A percentile compares a stretch with the other conserved stretches of the same genome.
Evolutionary conservation across 192 early-diverging fungal genomes (phyloP).

Genomic region (Umbelopsis sp.): DNA sequence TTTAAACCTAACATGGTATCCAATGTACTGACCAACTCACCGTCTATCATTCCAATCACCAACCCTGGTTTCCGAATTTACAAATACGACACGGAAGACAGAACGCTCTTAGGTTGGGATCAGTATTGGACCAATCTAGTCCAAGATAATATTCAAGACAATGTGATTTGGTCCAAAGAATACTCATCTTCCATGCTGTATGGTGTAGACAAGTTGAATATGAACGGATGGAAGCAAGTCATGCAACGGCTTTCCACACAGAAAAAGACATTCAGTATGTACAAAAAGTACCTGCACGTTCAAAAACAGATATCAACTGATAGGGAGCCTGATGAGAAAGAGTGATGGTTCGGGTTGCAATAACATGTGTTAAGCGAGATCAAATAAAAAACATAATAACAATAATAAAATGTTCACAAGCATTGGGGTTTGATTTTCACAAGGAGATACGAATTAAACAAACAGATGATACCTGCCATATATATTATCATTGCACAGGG

Average conservation of each 20-base stretch:
- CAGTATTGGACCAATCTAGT: conserved; percentile 32
- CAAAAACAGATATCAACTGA: too few species aligned
- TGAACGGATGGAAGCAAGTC: background rate
- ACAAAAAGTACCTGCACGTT: background rate
- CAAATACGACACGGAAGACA: conserved; percentile 27
- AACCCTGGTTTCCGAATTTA: conserved; percentile 46
- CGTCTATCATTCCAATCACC: conserved; percentile 40
- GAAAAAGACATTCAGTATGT: background rate
- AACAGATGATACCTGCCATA: too few species aligned
- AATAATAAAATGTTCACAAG: too few species aligned
- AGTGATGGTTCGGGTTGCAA: background rate
- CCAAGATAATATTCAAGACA: conserved; percentile 1
- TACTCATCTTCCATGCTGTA: conserved; percentile 23
- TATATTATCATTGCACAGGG: too few species aligned
- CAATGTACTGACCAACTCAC: conserved; percentile 37
- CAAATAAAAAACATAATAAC: too few species aligned
- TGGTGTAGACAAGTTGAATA: conserved; percentile 18
- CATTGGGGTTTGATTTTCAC: too few species aligned
- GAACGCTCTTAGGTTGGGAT: conserved; percentile 1
- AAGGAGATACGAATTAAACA: too few species aligned
- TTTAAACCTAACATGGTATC: background rate
- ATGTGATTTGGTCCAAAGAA: conserved; percentile 21
- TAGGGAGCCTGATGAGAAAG: background rate
- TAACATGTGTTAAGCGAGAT: background rate
- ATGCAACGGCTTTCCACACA: background rate